Evolutionary conservation across 805 yeast species (phyloP).

Genomic region (Isabelozyma rhagii): DNA sequence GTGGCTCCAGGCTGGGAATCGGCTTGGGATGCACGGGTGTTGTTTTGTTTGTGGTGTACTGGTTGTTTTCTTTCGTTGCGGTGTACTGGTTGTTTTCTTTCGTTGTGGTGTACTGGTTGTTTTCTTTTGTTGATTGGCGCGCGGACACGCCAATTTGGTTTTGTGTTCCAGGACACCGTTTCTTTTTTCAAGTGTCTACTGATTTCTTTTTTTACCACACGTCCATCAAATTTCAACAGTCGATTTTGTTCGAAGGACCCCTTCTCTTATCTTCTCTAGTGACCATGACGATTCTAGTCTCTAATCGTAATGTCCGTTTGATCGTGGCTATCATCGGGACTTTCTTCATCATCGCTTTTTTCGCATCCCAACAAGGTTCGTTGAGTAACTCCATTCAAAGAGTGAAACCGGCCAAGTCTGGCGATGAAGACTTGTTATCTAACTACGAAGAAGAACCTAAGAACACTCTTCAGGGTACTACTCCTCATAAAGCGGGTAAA

Average conservation of each 20-base stretch:
- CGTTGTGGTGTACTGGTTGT: not conserved
- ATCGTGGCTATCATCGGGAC: conserved; percentile 49
- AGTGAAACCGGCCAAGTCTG: conserved; percentile 22
- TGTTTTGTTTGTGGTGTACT: not conserved
- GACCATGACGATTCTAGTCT: conserved; percentile 19
- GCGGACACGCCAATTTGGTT: not conserved
- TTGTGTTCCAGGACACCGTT: not conserved
- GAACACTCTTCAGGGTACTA: conserved; percentile 29
- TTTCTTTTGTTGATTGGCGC: not conserved
- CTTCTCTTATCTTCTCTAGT: not conserved
- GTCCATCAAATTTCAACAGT: not conserved
- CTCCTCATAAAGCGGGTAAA: conserved; percentile 25
- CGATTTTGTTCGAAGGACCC: not conserved
- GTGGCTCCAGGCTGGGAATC: too few species aligned
- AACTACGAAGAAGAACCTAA: conserved; percentile 18
- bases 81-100: too few species aligned
- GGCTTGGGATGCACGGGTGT: not conserved
- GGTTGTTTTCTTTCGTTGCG: not conserved
- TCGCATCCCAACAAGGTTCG: conserved; percentile 43
- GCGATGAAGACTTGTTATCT: conserved; percentile 11
- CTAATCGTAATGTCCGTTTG: conserved; percentile 51
- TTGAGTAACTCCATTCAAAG: conserved; percentile 30
- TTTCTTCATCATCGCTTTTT: conserved; percentile 47
- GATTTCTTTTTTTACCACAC: not conserved
- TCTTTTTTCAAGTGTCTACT: not conserved